Evolutionary conservation across 352 stramenopile species (phyloP).

Genomic region (Nannochloropsis limnetica): DNA sequence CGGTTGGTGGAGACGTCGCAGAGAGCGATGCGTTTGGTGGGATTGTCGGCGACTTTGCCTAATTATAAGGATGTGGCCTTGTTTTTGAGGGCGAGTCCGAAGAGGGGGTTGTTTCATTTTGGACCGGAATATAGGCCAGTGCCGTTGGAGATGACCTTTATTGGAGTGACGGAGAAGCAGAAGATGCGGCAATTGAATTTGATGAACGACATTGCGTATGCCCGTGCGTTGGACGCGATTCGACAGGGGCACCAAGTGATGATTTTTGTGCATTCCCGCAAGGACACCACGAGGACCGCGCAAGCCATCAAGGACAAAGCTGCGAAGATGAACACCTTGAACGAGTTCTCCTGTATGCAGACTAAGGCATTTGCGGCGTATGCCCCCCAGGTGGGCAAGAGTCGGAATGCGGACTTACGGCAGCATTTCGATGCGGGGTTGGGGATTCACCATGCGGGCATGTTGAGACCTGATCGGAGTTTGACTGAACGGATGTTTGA

Average conservation of each 20-base stretch:
- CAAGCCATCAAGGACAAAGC: constrained; percentile 46
- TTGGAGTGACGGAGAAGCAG: constrained; percentile 76
- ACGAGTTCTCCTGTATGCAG: constrained; percentile 42
- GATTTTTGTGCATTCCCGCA: constrained; percentile 99
- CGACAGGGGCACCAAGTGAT: constrained; percentile 81
- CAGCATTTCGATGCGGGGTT: constrained; percentile 84
- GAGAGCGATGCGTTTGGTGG: constrained; percentile 91
- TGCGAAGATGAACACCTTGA: constrained; percentile 43
- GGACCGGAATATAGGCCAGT: constrained; percentile 93
- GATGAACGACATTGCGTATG: constrained; percentile 74
- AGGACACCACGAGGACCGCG: constrained; percentile 91
- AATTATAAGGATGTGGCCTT: constrained; percentile 97
- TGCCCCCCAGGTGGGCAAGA: constrained; percentile 60
- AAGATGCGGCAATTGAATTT: constrained; percentile 57
- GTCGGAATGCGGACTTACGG: constrained; percentile 83
- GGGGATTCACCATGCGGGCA: constrained; percentile 96
- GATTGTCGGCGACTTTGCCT: constrained; percentile 92
- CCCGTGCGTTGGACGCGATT: constrained; percentile 63
- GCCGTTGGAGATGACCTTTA: constrained; percentile 95
- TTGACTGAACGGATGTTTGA: constrained; percentile 95
- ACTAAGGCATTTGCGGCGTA: constrained; percentile 50
- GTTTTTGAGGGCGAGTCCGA: constrained; percentile 84
- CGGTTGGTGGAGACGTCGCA: constrained; percentile 94
- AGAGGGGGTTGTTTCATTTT: constrained; percentile 90
- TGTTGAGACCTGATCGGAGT: constrained; percentile 82